Conservation (phyloP, 306 rosid species). For the Medicago lupulina region DNA sequence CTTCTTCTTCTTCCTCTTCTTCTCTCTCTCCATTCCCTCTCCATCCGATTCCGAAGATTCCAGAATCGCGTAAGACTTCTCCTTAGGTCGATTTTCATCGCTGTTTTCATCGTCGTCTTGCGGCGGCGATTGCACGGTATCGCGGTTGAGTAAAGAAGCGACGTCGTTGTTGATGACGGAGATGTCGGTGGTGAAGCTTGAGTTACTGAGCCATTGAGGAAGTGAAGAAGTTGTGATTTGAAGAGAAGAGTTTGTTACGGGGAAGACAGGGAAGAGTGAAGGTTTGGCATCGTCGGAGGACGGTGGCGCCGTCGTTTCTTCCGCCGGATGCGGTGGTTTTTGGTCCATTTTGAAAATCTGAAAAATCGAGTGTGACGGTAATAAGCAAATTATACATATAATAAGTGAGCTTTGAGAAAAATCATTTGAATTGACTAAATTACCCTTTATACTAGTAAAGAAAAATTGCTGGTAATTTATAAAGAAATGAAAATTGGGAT, state of each 20-base stretch:
- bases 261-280: constrained; percentile 66
- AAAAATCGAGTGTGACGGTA: background rate
- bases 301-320: constrained; percentile 4
- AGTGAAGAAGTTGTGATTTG: constrained; percentile 33
- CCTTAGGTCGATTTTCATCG: constrained; percentile 26
- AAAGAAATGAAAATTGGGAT: too few species aligned
- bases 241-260: constrained; percentile 44
- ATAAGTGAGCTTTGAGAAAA: too few species aligned
- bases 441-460: too few species aligned
- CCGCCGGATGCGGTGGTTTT: constrained; percentile 30
- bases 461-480: too few species aligned
- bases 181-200: constrained; percentile 83
- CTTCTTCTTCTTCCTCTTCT: constrained; percentile 53
- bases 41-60: constrained; percentile 74
- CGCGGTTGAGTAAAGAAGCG: constrained; percentile 16
- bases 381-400: background rate
- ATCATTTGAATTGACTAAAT: too few species aligned
- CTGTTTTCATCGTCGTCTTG: constrained; percentile 41
- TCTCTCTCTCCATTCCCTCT: constrained; percentile 40
- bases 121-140: constrained; percentile 29
- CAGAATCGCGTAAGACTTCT: constrained; percentile 62
- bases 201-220: constrained; percentile 76
- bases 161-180: constrained; percentile 54
- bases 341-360: constrained; percentile 57
- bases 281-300: constrained; percentile 33